These are phyloP conservation scores for Parascedosporium putredinis DNA, from an alignment of 2,329 filamentous ascomycete genomes.

Conservation along the genomic window DNA sequence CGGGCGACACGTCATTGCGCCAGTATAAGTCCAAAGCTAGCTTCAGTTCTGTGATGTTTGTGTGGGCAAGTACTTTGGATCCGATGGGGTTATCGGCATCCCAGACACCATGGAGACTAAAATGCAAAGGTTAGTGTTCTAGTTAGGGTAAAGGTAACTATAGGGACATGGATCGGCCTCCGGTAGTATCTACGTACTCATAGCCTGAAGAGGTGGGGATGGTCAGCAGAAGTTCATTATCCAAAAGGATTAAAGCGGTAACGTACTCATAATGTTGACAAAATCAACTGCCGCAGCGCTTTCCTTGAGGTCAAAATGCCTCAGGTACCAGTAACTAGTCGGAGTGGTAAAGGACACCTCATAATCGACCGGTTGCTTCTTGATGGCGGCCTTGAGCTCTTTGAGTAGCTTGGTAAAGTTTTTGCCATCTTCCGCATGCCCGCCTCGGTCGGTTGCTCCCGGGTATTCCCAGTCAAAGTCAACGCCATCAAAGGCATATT, in stretches of 20 bases:
- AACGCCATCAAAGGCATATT: slow-evolving; percentile 30
- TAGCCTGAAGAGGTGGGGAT: too few species aligned
- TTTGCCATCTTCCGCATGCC: slow-evolving; percentile 12
- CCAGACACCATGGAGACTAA: slow-evolving; percentile 21
- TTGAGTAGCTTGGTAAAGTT: slow-evolving; percentile 17
- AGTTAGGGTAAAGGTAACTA: too few species aligned
- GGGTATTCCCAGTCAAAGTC: slow-evolving; percentile 39
- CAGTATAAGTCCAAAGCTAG: slow-evolving; percentile 31
- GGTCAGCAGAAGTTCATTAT: too few species aligned
- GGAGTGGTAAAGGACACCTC: slow-evolving; percentile 17
- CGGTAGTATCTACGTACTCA: too few species aligned
- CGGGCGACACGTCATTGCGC: slow-evolving; percentile 28
- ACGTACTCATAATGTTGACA: slow-evolving; percentile 12
- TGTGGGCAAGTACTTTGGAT: slow-evolving; percentile 25
- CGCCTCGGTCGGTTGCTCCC: slow-evolving; percentile 14
- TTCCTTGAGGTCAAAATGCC: slow-evolving; percentile 14
- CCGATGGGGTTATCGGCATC: slow-evolving; percentile 24
- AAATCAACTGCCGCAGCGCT: slow-evolving; percentile 7
- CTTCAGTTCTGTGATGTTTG: slow-evolving; percentile 37
- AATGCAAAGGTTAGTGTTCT: too few species aligned
- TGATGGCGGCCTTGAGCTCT: slow-evolving; percentile 11
- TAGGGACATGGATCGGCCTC: too few species aligned
- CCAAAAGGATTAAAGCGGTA: too few species aligned
- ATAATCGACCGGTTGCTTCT: slow-evolving; percentile 10
- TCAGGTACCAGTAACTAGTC: slow-evolving; percentile 21